Evolutionary conservation across 768 basidiomycete genomes (phyloP).

Genomic region (Mycena albidolilacea): DNA sequence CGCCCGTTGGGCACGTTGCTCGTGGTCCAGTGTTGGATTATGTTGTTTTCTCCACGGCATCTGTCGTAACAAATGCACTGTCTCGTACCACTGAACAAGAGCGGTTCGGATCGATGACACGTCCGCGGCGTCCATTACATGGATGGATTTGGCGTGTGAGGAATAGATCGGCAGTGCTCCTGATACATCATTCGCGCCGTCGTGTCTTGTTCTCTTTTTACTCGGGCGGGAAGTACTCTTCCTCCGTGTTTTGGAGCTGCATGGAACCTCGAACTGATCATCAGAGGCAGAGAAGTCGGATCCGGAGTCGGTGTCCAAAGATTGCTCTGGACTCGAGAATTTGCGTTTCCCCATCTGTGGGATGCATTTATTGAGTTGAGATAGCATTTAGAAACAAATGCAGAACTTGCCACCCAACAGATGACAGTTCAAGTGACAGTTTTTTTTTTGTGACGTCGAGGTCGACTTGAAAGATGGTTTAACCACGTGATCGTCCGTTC

Average conservation of each 20-base stretch:
- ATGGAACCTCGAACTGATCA: slow-evolving; percentile 32
- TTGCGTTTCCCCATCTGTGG: slow-evolving; percentile 36
- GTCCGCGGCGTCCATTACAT: slow-evolving; percentile 59
- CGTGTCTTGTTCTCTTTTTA: slow-evolving; percentile 38
- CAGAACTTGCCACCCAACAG: slow-evolving; percentile 10
- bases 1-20: slow-evolving; percentile 85
- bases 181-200: slow-evolving; percentile 33
- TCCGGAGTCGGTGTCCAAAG: slow-evolving; percentile 14
- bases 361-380: slow-evolving; percentile 8
- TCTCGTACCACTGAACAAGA: slow-evolving; percentile 80
- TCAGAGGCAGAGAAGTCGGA: slow-evolving; percentile 24
- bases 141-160: slow-evolving; percentile 63
- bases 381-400: not conserved
- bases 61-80: slow-evolving; percentile 74
- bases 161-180: slow-evolving; percentile 26
- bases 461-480: not conserved
- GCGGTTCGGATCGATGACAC: slow-evolving; percentile 58
- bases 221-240: slow-evolving; percentile 10
- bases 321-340: slow-evolving; percentile 19
- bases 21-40: slow-evolving; percentile 64
- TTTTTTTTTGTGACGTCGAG: not conserved
- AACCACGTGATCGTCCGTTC: slow-evolving; percentile 20
- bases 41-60: slow-evolving; percentile 96
- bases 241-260: slow-evolving; percentile 14
- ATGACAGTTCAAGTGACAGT: slow-evolving; percentile 25